Percentiles rank a stretch among this genome's conserved stretches.
Evolutionary conservation across 495 filamentous ascomycete genomes (phyloP).

Genomic region (Xylaria venustula): DNA sequence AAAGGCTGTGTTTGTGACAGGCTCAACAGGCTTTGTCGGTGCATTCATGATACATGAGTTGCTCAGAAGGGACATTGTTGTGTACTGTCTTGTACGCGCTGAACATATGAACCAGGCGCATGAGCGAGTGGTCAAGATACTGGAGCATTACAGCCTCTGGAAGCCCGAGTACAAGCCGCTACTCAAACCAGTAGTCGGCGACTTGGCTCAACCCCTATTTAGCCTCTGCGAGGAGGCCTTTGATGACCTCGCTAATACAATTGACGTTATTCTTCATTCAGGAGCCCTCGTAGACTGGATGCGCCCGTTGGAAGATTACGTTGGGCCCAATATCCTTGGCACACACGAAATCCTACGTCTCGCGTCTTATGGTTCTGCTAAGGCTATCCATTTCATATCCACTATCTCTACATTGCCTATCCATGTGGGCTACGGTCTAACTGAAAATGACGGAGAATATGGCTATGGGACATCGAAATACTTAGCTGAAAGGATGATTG

Average conservation of each 20-base stretch:
- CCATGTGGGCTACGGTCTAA: conserved; percentile 24
- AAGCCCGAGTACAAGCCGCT: conserved; percentile 18
- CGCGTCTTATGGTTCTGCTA: conserved; percentile 27
- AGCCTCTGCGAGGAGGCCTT: conserved; percentile 23
- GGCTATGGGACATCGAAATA: conserved; percentile 36
- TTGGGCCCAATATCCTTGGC: conserved; percentile 34
- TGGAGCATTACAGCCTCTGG: conserved; percentile 27
- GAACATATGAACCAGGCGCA: conserved; percentile 7
- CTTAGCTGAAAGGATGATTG: conserved; percentile 28
- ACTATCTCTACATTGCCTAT: conserved; percentile 33
- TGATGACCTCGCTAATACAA: conserved; percentile 23
- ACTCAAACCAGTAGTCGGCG: conserved; percentile 23
- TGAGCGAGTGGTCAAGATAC: conserved; percentile 18
- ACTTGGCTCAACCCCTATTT: conserved; percentile 29
- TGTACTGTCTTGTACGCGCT: conserved; percentile 30
- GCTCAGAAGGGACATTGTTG: conserved; percentile 22
- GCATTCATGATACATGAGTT: conserved; percentile 32
- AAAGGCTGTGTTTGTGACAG: conserved; percentile 28
- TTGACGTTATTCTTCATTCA: conserved; percentile 32
- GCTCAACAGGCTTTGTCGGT: conserved; percentile 36
- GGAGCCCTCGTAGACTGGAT: conserved; percentile 37
- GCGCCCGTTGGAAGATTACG: conserved; percentile 31
- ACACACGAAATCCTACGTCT: conserved; percentile 36
- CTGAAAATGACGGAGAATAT: conserved; percentile 26
- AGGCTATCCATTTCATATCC: conserved; percentile 32